Evolutionary conservation across 1,284 basidiomycete genomes (phyloP), one percentile per base, ranked within the genome.

Genomic region (Trichosporon faecale): DNA sequence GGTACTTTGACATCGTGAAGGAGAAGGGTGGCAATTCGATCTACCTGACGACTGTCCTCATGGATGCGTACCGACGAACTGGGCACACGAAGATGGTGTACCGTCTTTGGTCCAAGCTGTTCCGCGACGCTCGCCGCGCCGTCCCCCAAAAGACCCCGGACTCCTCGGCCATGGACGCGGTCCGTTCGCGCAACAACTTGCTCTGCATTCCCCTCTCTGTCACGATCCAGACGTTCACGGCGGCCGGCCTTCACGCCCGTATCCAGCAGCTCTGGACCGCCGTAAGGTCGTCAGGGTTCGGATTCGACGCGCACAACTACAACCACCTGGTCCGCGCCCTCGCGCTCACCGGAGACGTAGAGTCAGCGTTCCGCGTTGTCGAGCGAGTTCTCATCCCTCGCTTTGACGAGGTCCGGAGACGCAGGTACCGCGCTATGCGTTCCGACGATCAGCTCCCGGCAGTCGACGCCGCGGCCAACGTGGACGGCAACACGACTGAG

Each of bases 231-330:
- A 87, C 88, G 2, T 83, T 95, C 46, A 92, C 92, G 2, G 83
- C 85, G 1, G 88, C 87, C 0, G 91, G 90, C 1, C 80, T 84
- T 46, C 90, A 93, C 77, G 73, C 80, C 8, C 87, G 90, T 68
- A 87, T 97, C 49, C 88, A 90, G 21, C 79, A 82, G 12, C 85
- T 88, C 0, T 98, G 96, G 95, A 83, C 85, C 18, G 79, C 85
- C 33, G 87, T 93, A 64, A 87, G 88, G 72, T 74, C 83, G 6
- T 82, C 86, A n/a, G 93, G 93, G 1, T 92, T 96, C 75, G 86
- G 86, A 2, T 94, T 95, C 78, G 94, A 98, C 79, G 88, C 92
- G 12, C 89, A 91, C 76, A 98, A 98, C 82, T 99, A 94, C 91
- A 98, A 98, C 79, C 90, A 93, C 77, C 86, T 96, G 27, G 88